Evolutionary conservation across 202 grass and related monocot species (phyloP).

Genomic region (Saccharum hybrid): DNA sequence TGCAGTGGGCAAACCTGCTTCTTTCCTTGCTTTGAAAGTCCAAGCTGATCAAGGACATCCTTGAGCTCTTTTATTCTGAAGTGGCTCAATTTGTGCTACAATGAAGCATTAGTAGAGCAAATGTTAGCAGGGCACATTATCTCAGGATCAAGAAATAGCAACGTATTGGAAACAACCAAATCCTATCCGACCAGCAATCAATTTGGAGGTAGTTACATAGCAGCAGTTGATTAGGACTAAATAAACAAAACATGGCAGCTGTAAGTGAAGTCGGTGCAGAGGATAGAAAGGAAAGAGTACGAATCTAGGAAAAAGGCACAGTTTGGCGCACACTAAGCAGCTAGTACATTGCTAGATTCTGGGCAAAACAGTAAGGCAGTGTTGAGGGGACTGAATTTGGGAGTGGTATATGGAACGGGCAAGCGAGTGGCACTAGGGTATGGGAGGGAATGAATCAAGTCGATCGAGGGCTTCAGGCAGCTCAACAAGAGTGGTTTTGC

Average conservation of each 20-base stretch:
- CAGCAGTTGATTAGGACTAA: neutral
- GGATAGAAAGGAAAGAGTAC: too few relatives aligned
- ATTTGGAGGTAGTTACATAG: neutral
- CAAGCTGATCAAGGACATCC: conserved; percentile 74
- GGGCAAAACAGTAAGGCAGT: too few relatives aligned
- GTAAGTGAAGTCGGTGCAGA: neutral
- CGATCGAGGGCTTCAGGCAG: neutral
- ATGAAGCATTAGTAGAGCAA: conserved; percentile 16
- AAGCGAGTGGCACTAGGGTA: neutral
- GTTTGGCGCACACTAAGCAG: neutral
- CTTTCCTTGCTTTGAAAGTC: conserved; percentile 74
- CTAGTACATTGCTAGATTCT: neutral
- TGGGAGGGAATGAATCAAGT: neutral
- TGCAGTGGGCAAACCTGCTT: conserved; percentile 69
- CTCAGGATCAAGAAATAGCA: neutral
- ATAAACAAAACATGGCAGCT: neutral
- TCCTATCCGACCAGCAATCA: neutral
- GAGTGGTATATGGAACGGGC: neutral
- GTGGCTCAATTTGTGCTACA: conserved; percentile 60
- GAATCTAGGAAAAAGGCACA: too few relatives aligned
- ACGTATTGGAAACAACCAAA: neutral
- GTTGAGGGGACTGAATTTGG: neutral
- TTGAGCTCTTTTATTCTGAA: conserved; percentile 92
- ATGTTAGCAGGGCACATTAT: neutral
- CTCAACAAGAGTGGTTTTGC: too few relatives aligned